Evolutionary conservation across 345 rosid species (phyloP), one percentile per base, ranked within the genome.

Genomic region (Populus tremula): DNA sequence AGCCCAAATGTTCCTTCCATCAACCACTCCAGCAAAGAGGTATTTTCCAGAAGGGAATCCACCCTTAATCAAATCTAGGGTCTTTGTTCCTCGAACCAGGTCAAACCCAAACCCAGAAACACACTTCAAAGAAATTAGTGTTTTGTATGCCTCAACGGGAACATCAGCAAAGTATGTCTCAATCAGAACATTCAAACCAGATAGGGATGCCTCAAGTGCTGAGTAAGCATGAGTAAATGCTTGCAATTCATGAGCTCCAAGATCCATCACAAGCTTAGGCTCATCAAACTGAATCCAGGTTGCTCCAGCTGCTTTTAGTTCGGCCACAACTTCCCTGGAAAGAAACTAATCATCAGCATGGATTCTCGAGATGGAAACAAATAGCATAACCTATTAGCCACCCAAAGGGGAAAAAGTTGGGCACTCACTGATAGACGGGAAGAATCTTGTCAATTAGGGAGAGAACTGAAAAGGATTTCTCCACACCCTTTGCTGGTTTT

Each of bases 1-100:
- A 75, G 98, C 98, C 99, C 99, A 95, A 79, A 95, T 91, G 87
- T 95, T 95, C 87, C 99, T 91, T 80, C 99, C 99, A 61, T 95
- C 99, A 84, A 93, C 94, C 69, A 94, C 92, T 73, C 98, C 99
- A 87, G 96, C 97, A 80, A 95, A 95, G 73, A 95, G 93, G 82
- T 88, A 88, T 81, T 95, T 95, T n/a, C 92, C 98, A 62, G 81
- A 4, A 29, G 98, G 99, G 86, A 90, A 93, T 49, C 86, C 88
- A 73, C 86, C 71, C 91, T 92, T 93, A 86, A 95, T 86, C 86
- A 95, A 87, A 45, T 91, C 97, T 87, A 90, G 71, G 75, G 96
- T 91, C 88, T 89, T 88, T 67, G 90, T 80, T 75, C 99, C 99
- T 79, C 98, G 98, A 71, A 92, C 87, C 83, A 93, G 87, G 79